A percentile compares a stretch with the other conserved stretches of the same genome.
These are phyloP conservation scores for Gynostemma pentaphyllum DNA, from an alignment of 306 rosid species.

Conservation along the genomic window DNA sequence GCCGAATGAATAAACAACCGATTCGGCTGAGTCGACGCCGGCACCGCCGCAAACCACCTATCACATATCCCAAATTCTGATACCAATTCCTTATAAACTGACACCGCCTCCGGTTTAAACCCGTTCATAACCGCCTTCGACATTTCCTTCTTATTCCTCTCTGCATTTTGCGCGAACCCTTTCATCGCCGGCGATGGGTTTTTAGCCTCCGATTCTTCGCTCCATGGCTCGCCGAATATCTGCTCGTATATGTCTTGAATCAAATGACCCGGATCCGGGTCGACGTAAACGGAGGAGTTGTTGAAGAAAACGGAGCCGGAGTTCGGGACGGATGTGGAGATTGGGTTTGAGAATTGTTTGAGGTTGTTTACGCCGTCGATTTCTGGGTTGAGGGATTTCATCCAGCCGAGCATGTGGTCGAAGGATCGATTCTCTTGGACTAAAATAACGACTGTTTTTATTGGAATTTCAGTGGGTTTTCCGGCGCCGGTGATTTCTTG, in stretches of 20 bases:
- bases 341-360: conserved; percentile 31
- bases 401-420: conserved; percentile 87
- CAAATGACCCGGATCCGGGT: conserved; percentile 74
- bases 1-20: conserved; percentile 71
- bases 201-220: conserved; percentile 31
- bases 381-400: conserved; percentile 53
- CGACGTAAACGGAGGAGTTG: conserved; percentile 36
- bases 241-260: conserved; percentile 71
- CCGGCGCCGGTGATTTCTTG: neutral
- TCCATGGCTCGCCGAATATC: conserved; percentile 65
- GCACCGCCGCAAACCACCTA: conserved; percentile 71
- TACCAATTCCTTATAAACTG: conserved; percentile 41
- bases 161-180: conserved; percentile 62
- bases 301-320: conserved; percentile 25
- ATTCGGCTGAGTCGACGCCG: conserved; percentile 72
- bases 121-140: conserved; percentile 61
- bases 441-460: conserved; percentile 73
- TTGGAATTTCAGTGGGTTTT: conserved; percentile 12
- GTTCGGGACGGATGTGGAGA: conserved; percentile 33
- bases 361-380: conserved; percentile 52
- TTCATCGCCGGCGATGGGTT: conserved; percentile 36
- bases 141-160: conserved; percentile 19
- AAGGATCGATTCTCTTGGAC: conserved; percentile 91
- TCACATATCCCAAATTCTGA: conserved; percentile 67
- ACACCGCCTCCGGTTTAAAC: conserved; percentile 37